phyloP scores from a whole-genome alignment of 2,329 filamentous ascomycete genomes.

The Aspergillus tamarii region DNA sequence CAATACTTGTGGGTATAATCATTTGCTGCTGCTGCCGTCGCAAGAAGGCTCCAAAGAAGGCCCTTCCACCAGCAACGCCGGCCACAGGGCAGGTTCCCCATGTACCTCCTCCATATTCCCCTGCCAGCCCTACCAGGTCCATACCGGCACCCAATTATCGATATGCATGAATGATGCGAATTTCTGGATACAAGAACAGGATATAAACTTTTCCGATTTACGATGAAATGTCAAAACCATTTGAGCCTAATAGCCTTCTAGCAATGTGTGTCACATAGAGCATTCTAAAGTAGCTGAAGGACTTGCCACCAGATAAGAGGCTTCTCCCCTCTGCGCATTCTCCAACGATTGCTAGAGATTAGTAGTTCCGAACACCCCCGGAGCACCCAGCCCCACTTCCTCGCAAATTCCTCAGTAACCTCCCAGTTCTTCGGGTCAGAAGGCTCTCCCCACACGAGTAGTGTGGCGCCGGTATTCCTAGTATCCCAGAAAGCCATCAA shows the following conservation, averaged over 20 bases:
- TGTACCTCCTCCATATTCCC: background rate
- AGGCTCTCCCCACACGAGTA: slow-evolving; percentile 56
- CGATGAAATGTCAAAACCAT: background rate
- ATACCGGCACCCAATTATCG: background rate
- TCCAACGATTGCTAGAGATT: slow-evolving; percentile 32
- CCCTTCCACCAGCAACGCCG: background rate
- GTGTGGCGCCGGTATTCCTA: slow-evolving; percentile 11
- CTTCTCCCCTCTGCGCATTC: slow-evolving; percentile 28
- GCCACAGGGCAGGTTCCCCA: background rate
- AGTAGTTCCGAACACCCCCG: slow-evolving; percentile 31
- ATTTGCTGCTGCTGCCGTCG: slow-evolving; percentile 16
- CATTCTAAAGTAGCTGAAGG: background rate
- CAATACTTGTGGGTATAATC: slow-evolving; percentile 3
- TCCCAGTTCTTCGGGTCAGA: slow-evolving; percentile 54
- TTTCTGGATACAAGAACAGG: no score
- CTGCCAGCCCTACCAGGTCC: background rate
- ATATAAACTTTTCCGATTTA: background rate
- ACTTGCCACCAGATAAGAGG: slow-evolving; percentile 20
- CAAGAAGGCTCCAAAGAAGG: background rate
- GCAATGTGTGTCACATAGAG: background rate
- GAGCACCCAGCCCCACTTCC: slow-evolving; percentile 47
- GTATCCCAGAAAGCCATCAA: slow-evolving; percentile 39
- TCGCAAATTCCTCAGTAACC: slow-evolving; percentile 47
- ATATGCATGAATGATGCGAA: background rate
- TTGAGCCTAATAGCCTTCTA: background rate